These are phyloP conservation scores for Drechslerella coelobrocha DNA, from an alignment of 2,329 filamentous ascomycete species.

Conservation along the genomic window DNA sequence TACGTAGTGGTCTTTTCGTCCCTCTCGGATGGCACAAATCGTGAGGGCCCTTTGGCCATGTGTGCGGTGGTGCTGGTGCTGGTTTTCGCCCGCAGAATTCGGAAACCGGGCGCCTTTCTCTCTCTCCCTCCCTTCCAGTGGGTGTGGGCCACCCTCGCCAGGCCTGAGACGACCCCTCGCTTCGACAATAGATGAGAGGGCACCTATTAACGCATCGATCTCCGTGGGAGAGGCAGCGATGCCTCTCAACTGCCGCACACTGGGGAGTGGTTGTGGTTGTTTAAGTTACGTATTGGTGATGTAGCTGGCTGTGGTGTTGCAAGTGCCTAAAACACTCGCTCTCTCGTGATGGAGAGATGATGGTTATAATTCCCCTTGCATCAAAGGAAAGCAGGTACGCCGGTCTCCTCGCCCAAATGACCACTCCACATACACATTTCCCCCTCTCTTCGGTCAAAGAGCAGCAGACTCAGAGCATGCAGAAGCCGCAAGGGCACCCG, in stretches of 20 bases:
- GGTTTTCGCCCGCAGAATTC: slow-evolving; percentile 7
- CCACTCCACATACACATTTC: slow-evolving; percentile 7
- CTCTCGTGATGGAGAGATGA: slow-evolving; percentile 19
- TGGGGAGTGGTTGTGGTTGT: not conserved
- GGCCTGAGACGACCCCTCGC: slow-evolving; percentile 43
- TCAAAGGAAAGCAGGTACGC: slow-evolving; percentile 33
- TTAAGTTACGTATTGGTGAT: not conserved
- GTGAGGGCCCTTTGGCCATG: not conserved
- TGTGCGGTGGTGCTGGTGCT: slow-evolving; percentile 21
- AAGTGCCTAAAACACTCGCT: not conserved
- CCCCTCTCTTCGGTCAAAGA: slow-evolving; percentile 19
- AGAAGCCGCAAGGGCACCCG: slow-evolving; percentile 21
- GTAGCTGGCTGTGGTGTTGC: not conserved
- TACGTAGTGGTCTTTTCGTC: slow-evolving; percentile 11
- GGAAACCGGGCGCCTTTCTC: slow-evolving; percentile 11
- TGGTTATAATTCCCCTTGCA: slow-evolving; percentile 49
- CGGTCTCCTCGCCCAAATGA: slow-evolving; percentile 18
- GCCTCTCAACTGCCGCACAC: slow-evolving; percentile 47
- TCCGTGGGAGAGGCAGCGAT: slow-evolving; percentile 3
- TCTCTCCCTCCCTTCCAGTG: slow-evolving; percentile 40
- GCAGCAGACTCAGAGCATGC: slow-evolving; percentile 21
- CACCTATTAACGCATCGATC: not conserved
- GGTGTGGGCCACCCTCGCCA: slow-evolving; percentile 24
- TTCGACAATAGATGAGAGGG: slow-evolving; percentile 32
- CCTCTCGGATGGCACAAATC: slow-evolving; percentile 28